These are phyloP conservation scores for Lunasporangiospora selenospora DNA, from an alignment of 192 early-diverging fungal genomes.

Conservation along the genomic window DNA sequence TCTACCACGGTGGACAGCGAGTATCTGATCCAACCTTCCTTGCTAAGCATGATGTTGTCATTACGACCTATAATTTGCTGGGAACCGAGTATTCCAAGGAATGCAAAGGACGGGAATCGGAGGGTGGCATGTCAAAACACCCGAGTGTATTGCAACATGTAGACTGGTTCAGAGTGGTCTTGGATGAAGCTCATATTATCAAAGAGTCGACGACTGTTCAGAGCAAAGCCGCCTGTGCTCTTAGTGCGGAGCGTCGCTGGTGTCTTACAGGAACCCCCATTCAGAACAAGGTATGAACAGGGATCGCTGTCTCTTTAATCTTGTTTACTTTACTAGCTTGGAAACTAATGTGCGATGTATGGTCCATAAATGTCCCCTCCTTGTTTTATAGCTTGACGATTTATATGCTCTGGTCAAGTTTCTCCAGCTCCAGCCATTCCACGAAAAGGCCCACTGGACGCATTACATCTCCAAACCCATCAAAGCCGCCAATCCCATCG, in stretches of 20 bases:
- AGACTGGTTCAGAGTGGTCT: slow-evolving; percentile 84
- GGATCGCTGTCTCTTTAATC: not conserved
- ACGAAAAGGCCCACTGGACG: slow-evolving; percentile 47
- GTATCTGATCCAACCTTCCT: slow-evolving; percentile 25
- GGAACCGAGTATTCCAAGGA: slow-evolving; percentile 53
- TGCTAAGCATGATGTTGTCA: slow-evolving; percentile 52
- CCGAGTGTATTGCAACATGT: slow-evolving; percentile 63
- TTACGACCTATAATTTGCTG: slow-evolving; percentile 59
- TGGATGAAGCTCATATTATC: slow-evolving; percentile 96
- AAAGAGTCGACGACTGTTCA: slow-evolving; percentile 81
- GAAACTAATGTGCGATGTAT: slow-evolving; percentile 1
- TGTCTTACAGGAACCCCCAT: slow-evolving; percentile 94
- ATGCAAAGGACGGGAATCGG: slow-evolving; percentile 32
- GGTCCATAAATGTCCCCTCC: not conserved
- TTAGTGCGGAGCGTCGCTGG: slow-evolving; percentile 82
- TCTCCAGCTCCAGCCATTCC: slow-evolving; percentile 60
- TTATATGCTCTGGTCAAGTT: slow-evolving; percentile 89
- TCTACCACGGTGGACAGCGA: slow-evolving; percentile 58
- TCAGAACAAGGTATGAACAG: slow-evolving; percentile 45
- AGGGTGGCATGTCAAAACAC: slow-evolving; percentile 14
- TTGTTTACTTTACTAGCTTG: not conserved
- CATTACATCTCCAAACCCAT: slow-evolving; percentile 49
- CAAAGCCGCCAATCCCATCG: slow-evolving; percentile 45
- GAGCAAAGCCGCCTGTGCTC: slow-evolving; percentile 71
- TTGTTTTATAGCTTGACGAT: slow-evolving; percentile 72